Base-by-base conservation (phyloP, 495 filamentous ascomycete genomes). In the Paragyromitra xinjiangensis region DNA sequence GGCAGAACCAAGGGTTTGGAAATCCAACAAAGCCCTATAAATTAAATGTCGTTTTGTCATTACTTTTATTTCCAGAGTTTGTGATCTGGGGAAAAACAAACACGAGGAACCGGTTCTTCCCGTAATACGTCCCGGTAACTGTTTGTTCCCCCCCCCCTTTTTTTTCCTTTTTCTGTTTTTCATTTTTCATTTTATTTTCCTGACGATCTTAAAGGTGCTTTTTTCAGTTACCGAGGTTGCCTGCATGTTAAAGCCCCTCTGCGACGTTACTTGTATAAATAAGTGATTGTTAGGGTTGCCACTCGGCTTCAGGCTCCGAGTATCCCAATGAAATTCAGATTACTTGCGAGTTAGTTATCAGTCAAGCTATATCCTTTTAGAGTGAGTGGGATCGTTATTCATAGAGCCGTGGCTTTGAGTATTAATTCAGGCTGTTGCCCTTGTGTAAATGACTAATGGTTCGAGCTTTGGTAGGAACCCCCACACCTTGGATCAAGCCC, bases 161-260 rank as follows among this genome's bases (percentile, higher is more conserved):
- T 62, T 53, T 62, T 45, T 22, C 19, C 19, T 22, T 75, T 42
- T 56, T 51, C 16, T 5, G 2, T 51, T 51, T 19, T 45, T 5
- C 29, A 3, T 34, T 34, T 34, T 34, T 34, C 29, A 34, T 34
- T 34, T 34, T 34, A 34, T 34, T 34, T 34, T 34, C 29, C 29
- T 74, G 51, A 16, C 66, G 72, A 75, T 75, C 69, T 64, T 3
- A 14, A 24, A 75, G 42, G 34, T 71, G 40, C 55, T 75, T 73
- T 74, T 45, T 73, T 34, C n/a, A 56, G 26, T 58, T 44, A n/a
- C n/a, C 19, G 59, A 58, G 39, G 37, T 22, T 45, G 40, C 63
- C 12, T 69, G 69, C 61, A 72, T 68, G 44, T 14, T 34, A 59
- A 71, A n/a, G 39, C 48, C 19, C 26, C 3, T n/a, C 16, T 44